Base-by-base conservation (phyloP, 1,284 basidiomycete genomes). In the Flammula alnicola region DNA sequence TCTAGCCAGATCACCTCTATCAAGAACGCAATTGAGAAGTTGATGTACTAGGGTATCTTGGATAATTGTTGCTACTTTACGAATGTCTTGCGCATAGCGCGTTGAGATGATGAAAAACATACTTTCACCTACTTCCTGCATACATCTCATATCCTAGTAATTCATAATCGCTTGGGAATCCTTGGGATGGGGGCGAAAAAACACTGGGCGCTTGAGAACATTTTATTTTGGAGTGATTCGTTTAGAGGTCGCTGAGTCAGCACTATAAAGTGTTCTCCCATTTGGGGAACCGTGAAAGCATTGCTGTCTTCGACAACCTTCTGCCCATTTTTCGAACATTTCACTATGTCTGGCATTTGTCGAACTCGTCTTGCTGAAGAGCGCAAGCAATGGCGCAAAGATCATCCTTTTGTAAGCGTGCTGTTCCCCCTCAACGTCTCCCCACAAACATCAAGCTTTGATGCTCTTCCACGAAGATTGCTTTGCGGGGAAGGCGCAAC, bases 321-420 rank as follows among this genome's bases (percentile, higher is more conserved):
- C 6, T 4, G 45, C 16, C n/a, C 7, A n/a, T n/a, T n/a, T n/a
- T n/a, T n/a, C n/a, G n/a, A n/a, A n/a, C 29, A 22, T 19, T 19
- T 38, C 14, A 30, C 23, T 23, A 84, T 93, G 92, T 83, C 91
- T 56, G 83, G 91, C 55, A 87, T 95, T 61, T 88, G 93, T 68
- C 80, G 91, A 65, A 84, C 88, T 31, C 84, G 94, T 62, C 79
- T 97, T 14, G 84, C 95, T 27, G 97, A 99, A 72, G 97, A 99
- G 74, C 86, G 97, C 63, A 99, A 99, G 74, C 93, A 97, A 64
- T 99, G 97, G 97, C 77, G 97, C 56, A 98, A 96, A 70, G 97
- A 99, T 63, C 97, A 99, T 72, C 97, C 97, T 40, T 98, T 97
- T 64, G 96, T 98, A 72, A 71, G 94, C 84, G 22, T 19, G 26